A percentile compares a stretch with the other conserved stretches of the same genome.
These are phyloP conservation scores for Leptographium lundbergii DNA, from an alignment of 2,329 filamentous ascomycete genomes.

Conservation along the genomic window DNA sequence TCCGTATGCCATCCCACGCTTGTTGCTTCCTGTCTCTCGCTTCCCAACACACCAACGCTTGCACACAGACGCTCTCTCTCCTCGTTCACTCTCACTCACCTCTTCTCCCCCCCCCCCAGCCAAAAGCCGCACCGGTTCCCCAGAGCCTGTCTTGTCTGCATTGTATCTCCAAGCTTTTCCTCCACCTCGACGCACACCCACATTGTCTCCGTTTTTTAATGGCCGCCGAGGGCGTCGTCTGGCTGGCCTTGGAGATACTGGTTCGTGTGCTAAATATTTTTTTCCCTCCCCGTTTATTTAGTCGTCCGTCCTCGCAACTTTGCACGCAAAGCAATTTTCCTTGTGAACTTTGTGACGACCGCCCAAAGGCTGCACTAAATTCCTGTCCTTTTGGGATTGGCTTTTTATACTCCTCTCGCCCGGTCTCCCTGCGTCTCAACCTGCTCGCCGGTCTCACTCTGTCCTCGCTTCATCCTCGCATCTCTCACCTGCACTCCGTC, in stretches of 20 bases:
- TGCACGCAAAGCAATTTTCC: neutral
- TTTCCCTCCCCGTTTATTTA: neutral
- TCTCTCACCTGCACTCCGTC: neutral
- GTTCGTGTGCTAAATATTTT: neutral
- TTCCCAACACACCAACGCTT: neutral
- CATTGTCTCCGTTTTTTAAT: neutral
- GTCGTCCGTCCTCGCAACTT: neutral
- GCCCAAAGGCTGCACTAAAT: neutral
- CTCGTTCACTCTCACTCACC: neutral
- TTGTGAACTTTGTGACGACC: neutral
- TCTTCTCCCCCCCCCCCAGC: neutral
- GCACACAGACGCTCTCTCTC: neutral
- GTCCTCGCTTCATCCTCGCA: neutral
- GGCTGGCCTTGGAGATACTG: neutral
- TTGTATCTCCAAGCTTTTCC: neutral
- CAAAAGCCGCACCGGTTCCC: slow-evolving; percentile 1
- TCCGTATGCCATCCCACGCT: neutral
- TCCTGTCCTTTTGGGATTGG: neutral
- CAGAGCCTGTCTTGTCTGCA: neutral
- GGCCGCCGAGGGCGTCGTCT: neutral
- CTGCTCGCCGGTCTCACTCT: neutral
- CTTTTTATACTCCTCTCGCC: neutral
- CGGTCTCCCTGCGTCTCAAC: neutral
- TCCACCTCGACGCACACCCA: neutral
- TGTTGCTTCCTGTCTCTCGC: neutral